A percentile compares a stretch with the other conserved stretches of the same genome.
Conservation (phyloP, 208 protist genomes). For the Naegleria lovaniensis region DNA sequence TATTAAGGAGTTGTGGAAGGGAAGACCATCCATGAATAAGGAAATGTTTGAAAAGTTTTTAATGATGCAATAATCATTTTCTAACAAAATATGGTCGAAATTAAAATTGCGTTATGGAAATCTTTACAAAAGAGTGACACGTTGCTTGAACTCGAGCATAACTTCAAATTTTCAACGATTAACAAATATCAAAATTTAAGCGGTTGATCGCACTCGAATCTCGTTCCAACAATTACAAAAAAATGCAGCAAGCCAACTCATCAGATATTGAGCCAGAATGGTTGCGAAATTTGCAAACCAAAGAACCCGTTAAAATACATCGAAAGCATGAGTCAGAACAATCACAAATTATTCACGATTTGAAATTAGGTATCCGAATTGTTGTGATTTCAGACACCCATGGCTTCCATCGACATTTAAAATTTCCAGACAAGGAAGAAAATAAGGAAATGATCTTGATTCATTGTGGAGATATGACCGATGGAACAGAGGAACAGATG, state of each 20-base stretch:
- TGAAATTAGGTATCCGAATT: background rate
- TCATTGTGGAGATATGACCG: slow-evolving; percentile 40
- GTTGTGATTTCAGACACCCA: background rate
- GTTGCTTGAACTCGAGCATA: too few species aligned
- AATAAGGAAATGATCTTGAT: slow-evolving; percentile 26
- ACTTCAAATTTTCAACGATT: too few species aligned
- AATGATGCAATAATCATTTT: background rate
- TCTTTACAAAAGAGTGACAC: too few species aligned
- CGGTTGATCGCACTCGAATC: too few species aligned
- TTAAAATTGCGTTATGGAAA: too few species aligned
- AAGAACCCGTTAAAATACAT: background rate
- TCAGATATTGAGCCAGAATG: background rate
- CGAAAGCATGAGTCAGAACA: background rate
- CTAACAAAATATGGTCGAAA: background rate
- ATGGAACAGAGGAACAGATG: slow-evolving; percentile 33
- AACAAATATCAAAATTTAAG: too few species aligned
- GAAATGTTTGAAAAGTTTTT: slow-evolving; percentile 25
- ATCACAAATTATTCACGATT: background rate
- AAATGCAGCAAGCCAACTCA: too few species aligned
- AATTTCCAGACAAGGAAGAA: background rate
- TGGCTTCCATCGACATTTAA: background rate
- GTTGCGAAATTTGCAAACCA: background rate
- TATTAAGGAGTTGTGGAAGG: slow-evolving; percentile 2
- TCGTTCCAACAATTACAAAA: too few species aligned
- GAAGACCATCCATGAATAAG: background rate